These are phyloP conservation scores for Carex myosuroides DNA, from an alignment of 176 grass and related monocot genomes.

Conservation along the genomic window DNA sequence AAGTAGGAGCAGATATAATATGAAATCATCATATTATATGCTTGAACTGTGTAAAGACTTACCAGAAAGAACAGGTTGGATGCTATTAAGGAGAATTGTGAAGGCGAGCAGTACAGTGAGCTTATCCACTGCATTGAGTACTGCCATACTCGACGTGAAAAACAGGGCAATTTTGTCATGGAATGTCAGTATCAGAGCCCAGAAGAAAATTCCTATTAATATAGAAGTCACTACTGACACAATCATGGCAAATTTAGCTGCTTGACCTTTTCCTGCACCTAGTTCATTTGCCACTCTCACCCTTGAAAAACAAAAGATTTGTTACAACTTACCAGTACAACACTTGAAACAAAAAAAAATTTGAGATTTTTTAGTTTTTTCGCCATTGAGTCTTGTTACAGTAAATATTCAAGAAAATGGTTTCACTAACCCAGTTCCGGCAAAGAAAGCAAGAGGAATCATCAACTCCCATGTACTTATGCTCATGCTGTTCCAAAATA, in stretches of 20 bases:
- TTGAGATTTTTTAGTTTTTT: neutral
- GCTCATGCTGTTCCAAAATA: constrained; percentile 37
- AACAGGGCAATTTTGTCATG: constrained; percentile 24
- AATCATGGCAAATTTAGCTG: constrained; percentile 25
- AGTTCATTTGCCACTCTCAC: constrained; percentile 41
- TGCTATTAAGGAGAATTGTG: constrained; percentile 32
- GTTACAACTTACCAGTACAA: neutral
- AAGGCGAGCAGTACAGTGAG: constrained; percentile 20
- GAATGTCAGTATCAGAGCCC: neutral
- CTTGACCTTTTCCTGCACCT: constrained; percentile 27
- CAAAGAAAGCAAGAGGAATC: constrained; percentile 75
- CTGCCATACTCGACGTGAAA: constrained; percentile 23
- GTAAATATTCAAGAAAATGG: too few species aligned
- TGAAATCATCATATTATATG: neutral
- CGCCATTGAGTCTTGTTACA: neutral
- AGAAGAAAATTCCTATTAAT: constrained; percentile 28
- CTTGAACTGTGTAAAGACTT: neutral
- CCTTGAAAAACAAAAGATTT: constrained; percentile 11
- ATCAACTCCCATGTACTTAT: constrained; percentile 85
- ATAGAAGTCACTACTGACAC: constrained; percentile 19
- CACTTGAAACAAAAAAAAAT: neutral
- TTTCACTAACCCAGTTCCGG: constrained; percentile 59
- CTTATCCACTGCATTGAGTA: constrained; percentile 24
- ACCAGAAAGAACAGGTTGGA: constrained; percentile 47
- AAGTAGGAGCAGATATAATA: neutral